Conservation (phyloP, 345 rosid genomes). For the Fremontodendron californicum region DNA sequence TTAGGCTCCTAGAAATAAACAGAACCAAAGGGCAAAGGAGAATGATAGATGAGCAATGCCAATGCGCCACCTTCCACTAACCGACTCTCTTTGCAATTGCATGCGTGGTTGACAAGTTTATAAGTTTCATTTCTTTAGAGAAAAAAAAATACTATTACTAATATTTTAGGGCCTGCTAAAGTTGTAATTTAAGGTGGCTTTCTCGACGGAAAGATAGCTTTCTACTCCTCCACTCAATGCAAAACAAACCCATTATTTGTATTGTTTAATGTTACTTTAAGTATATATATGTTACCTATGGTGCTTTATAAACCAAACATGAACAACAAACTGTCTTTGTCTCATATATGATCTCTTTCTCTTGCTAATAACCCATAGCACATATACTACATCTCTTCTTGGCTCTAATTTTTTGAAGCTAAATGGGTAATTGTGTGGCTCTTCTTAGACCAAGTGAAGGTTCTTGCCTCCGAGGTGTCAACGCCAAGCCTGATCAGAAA, state of each 20-base stretch:
- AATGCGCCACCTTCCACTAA: conserved; percentile 15
- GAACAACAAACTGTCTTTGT: neutral
- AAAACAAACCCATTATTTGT: conserved; percentile 9
- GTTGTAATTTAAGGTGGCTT: neutral
- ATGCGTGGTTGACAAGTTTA: conserved; percentile 3
- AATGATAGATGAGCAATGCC: neutral
- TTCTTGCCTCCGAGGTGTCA: conserved; percentile 5
- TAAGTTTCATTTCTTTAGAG: neutral
- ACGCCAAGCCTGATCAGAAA: neutral
- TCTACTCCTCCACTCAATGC: neutral
- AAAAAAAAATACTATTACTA: neutral
- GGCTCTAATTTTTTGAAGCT: neutral
- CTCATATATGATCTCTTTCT: neutral
- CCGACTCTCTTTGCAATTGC: conserved; percentile 5
- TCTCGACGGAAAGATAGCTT: neutral
- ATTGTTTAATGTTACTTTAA: neutral
- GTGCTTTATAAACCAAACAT: neutral
- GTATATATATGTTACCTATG: neutral
- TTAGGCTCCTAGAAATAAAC: neutral
- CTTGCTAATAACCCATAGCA: neutral
- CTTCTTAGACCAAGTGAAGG: neutral
- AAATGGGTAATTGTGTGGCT: conserved; percentile 26
- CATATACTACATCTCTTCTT: neutral
- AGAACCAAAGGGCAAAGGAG: neutral
- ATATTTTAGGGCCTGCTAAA: neutral